Evolutionary conservation across 331 rosid species (phyloP).

Genomic region (Pyracantha coccinea): DNA sequence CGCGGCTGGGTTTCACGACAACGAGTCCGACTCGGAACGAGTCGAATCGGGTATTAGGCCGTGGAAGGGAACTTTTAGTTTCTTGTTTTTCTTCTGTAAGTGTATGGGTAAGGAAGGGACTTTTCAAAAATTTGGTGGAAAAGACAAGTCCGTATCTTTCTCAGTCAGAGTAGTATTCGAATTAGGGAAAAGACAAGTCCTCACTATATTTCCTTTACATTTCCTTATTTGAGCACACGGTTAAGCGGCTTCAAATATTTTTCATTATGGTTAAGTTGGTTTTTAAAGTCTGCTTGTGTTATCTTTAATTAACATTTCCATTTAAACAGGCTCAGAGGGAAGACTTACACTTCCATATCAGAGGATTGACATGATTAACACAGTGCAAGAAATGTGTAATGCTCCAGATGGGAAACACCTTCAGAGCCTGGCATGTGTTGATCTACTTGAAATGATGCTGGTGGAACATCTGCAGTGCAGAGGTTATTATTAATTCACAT

Average conservation of each 20-base stretch:
- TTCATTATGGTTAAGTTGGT: not conserved
- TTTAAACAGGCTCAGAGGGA: conserved; percentile 79
- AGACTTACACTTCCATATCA: conserved; percentile 94
- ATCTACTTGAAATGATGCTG: conserved; percentile 76
- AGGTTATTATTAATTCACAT: conserved; percentile 36
- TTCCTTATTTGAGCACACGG: not conserved
- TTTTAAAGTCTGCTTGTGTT: conserved; percentile 3
- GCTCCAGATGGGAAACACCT: conserved; percentile 80
- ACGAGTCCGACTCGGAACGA: conserved; percentile 22
- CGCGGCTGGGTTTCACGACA: not conserved
- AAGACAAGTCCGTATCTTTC: not conserved
- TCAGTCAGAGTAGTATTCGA: not conserved
- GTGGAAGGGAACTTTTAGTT: too few species aligned
- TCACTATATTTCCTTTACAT: not conserved
- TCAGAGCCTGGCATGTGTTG: conserved; percentile 49
- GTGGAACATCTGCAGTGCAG: conserved; percentile 50
- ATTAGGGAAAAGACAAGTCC: not conserved
- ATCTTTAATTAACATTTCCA: not conserved
- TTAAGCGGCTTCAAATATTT: not conserved
- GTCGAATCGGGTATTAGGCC: conserved; percentile 17
- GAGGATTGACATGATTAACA: conserved; percentile 81
- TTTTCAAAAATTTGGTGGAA: not conserved
- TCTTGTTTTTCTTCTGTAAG: not conserved
- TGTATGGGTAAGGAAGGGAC: not conserved
- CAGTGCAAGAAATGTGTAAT: conserved; percentile 65